Base-by-base conservation (phyloP, 805 yeast species). In the Candida ortonii region DNA sequence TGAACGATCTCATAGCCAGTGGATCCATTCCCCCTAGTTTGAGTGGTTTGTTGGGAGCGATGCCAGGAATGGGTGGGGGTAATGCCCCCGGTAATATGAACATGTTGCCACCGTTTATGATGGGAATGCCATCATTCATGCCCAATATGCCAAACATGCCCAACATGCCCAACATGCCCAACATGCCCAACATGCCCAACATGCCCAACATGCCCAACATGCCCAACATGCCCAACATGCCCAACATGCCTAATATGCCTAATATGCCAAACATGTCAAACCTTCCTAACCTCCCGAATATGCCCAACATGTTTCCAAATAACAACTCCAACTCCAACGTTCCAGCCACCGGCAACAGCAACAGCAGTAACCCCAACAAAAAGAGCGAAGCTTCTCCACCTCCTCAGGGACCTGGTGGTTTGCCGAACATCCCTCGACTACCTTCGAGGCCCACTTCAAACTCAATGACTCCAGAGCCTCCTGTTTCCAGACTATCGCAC, bases 1-100 rank as follows among this genome's bases (percentile, higher is more conserved):
- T 86, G 71, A 78, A 77, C 55, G 77, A 76, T 47, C 64, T 76
- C 55, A 71, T 71, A 71, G 65, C 67, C 13, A 40, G 52, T 18
- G 53, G 50, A 18, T 39, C 48, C 23, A 42, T 43, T 34, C 61
- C 61, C 15, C 57, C 62, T 25, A 47, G 55, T 26, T 32, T 55
- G 30, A 45, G 50, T 22, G 52, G 50, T 16, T 39, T 53, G 19
- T 36, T 52, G n/a, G 54, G 50, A 22, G 45, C 40, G 19, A 53
- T 54, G 25, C 53, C 62, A 44, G 52, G 52, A 22, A 31, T 49
- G 35, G 50, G 30, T 7, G 39, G 38, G 8, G 38, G 40, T 16
- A 28, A 24, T 15, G 19, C 34, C 17, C n/a, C n/a, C n/a, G 28
- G 35, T 3, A 37, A 30, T 7, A 36, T 33, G 30, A 35, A 42